phyloP scores from a whole-genome alignment of 257 asterid genomes.

The Capsicum rhomboideum region DNA sequence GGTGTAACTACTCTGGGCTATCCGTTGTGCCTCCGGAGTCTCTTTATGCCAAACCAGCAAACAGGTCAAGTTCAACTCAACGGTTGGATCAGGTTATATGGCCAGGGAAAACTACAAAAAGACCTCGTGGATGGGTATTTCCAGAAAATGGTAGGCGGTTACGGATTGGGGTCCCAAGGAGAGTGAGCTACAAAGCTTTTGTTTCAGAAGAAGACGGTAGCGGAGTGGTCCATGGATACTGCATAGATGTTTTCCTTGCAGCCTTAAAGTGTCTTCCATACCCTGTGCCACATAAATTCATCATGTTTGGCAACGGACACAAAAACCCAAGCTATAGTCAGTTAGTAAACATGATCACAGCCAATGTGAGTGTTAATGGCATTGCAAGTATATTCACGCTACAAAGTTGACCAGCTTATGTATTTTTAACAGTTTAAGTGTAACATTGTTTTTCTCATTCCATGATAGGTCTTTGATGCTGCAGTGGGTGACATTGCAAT shows the following conservation, averaged over 20 bases:
- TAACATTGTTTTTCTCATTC: slow-evolving; percentile 1
- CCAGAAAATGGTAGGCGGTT: slow-evolving; percentile 51
- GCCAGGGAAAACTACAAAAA: slow-evolving; percentile 54
- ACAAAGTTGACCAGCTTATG: not conserved
- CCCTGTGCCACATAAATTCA: slow-evolving; percentile 59
- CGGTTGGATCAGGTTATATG: slow-evolving; percentile 34
- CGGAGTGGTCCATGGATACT: slow-evolving; percentile 40
- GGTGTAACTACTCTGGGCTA: slow-evolving; percentile 79
- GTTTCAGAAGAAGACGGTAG: slow-evolving; percentile 31
- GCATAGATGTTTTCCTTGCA: slow-evolving; percentile 68
- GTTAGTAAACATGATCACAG: slow-evolving; percentile 39
- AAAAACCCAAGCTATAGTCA: slow-evolving; percentile 55
- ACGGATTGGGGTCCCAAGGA: slow-evolving; percentile 65
- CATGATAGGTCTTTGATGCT: slow-evolving; percentile 61
- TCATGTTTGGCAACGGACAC: slow-evolving; percentile 56
- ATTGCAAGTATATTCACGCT: not conserved
- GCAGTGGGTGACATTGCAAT: slow-evolving; percentile 78
- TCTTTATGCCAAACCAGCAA: slow-evolving; percentile 38
- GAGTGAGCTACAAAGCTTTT: slow-evolving; percentile 58
- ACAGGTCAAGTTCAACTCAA: slow-evolving; percentile 55
- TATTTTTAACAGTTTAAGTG: not conserved
- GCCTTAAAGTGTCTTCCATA: slow-evolving; percentile 61
- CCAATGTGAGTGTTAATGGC: slow-evolving; percentile 24
- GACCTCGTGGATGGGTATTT: slow-evolving; percentile 84
- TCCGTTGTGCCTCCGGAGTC: slow-evolving; percentile 58